Percentiles rank a stretch among this genome's conserved stretches.
These are phyloP conservation scores for Stephania cephalantha DNA, from an alignment of 164 flowering plant species.

Conservation along the genomic window DNA sequence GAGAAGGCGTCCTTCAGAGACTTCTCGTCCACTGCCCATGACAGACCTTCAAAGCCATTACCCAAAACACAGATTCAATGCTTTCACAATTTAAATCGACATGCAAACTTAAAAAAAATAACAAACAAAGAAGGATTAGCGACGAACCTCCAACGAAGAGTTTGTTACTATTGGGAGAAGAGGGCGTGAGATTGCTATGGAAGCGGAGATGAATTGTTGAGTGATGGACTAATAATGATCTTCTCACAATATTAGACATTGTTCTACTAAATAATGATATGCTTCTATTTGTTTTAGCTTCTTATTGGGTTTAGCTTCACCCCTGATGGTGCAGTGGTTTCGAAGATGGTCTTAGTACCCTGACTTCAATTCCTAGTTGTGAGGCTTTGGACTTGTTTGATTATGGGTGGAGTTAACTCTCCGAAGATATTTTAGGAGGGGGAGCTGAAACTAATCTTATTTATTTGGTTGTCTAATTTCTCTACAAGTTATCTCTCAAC, in stretches of 20 bases:
- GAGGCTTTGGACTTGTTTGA: too few species aligned
- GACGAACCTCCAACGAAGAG: constrained; percentile 69
- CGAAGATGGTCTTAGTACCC: too few species aligned
- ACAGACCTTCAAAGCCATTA: constrained; percentile 36
- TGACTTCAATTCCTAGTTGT: too few species aligned
- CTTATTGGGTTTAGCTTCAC: too few species aligned
- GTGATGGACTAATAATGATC: not conserved
- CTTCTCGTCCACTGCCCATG: constrained; percentile 81
- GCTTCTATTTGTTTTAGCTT: too few species aligned
- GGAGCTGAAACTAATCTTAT: too few species aligned
- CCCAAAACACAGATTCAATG: not conserved
- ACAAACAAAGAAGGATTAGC: constrained; percentile 4
- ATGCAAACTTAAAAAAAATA: not conserved
- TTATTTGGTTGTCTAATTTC: too few species aligned
- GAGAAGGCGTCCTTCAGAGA: constrained; percentile 81
- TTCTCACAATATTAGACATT: not conserved
- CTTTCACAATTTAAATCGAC: not conserved
- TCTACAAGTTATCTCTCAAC: too few species aligned
- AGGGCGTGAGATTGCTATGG: not conserved
- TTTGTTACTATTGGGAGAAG: constrained; percentile 33
- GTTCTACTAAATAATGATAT: too few species aligned
- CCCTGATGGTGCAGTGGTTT: too few species aligned
- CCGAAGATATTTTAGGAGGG: too few species aligned
- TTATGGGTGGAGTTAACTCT: too few species aligned
- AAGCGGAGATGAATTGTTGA: not conserved